Conservation (phyloP, 139 green algal species). For the Coccomyxa sp. region DNA sequence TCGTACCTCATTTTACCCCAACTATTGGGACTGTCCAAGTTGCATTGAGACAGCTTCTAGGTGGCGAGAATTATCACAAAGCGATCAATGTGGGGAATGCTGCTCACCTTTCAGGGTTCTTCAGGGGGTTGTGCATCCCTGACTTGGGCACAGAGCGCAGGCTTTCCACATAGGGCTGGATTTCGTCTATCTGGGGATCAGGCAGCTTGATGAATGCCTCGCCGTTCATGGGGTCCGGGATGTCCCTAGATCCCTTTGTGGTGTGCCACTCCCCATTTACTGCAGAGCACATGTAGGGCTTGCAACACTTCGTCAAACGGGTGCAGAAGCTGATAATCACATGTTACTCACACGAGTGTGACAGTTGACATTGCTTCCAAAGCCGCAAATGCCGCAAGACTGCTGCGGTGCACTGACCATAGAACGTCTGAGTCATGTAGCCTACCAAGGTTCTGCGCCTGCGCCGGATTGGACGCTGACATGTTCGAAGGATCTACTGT, state of each 20-base stretch:
- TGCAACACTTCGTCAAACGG: background rate
- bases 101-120: conserved; percentile 75
- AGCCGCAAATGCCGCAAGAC: background rate
- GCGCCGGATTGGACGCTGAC: conserved; percentile 39
- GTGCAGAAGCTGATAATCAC: background rate
- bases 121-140: conserved; percentile 92
- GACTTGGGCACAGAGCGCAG: conserved; percentile 73
- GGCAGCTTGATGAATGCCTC: conserved; percentile 68
- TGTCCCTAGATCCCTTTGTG: conserved; percentile 31
- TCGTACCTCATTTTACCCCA: too few species aligned
- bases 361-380: background rate
- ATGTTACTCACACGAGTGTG: too few species aligned
- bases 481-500: conserved; percentile 55
- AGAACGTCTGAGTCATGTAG: background rate
- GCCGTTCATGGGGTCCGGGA: conserved; percentile 80
- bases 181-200: conserved; percentile 48
- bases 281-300: conserved; percentile 20
- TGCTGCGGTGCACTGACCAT: background rate
- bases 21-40: background rate
- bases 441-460: conserved; percentile 58
- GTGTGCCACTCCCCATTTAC: conserved; percentile 67
- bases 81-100: background rate
- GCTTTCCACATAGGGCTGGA: conserved; percentile 67
- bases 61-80: background rate
- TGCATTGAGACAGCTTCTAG: background rate